These are phyloP conservation scores for Phytophthora lateralis DNA, from an alignment of 352 stramenopile species.

Conservation along the genomic window DNA sequence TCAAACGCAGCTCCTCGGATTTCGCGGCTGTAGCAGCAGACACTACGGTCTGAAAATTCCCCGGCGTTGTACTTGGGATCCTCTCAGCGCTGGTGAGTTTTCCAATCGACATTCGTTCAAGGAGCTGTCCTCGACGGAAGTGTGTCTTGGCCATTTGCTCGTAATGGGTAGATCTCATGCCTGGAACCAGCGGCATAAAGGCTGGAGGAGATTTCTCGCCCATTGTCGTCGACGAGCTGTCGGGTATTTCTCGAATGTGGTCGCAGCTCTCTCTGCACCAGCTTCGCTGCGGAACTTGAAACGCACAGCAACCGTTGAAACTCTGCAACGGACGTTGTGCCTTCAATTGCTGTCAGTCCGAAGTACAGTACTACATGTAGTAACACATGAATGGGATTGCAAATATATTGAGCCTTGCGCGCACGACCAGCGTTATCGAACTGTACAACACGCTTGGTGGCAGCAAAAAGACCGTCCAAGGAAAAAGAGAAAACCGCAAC, in stretches of 20 bases:
- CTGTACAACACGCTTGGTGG: conserved; percentile 32
- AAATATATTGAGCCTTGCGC: conserved; percentile 43
- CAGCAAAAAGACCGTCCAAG: conserved; percentile 29
- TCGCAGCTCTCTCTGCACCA: background rate
- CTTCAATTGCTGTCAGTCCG: no score
- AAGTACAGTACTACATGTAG: no score
- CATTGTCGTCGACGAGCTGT: conserved; percentile 17
- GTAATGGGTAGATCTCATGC: conserved; percentile 57
- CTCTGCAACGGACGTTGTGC: conserved; percentile 15
- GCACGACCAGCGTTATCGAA: conserved; percentile 36
- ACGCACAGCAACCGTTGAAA: conserved; percentile 33
- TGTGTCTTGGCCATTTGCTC: conserved; percentile 47
- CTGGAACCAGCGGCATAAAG: conserved; percentile 55
- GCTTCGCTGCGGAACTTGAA: conserved; percentile 14
- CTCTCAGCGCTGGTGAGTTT: conserved; percentile 38
- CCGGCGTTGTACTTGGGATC: conserved; percentile 1
- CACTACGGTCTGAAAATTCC: conserved; percentile 11
- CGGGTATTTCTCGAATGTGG: conserved; percentile 19
- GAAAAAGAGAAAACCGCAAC: conserved; percentile 30
- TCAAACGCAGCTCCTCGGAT: conserved; percentile 6
- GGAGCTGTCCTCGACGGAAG: conserved; percentile 66
- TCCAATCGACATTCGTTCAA: conserved; percentile 68
- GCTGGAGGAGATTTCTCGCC: conserved; percentile 7
- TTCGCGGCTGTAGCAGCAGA: conserved; percentile 19
- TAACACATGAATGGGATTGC: conserved; percentile 24